Evolutionary conservation across 164 flowering plant genomes (phyloP), one percentile per base, ranked within the genome.

Genomic region (Warburgia ugandensis): DNA sequence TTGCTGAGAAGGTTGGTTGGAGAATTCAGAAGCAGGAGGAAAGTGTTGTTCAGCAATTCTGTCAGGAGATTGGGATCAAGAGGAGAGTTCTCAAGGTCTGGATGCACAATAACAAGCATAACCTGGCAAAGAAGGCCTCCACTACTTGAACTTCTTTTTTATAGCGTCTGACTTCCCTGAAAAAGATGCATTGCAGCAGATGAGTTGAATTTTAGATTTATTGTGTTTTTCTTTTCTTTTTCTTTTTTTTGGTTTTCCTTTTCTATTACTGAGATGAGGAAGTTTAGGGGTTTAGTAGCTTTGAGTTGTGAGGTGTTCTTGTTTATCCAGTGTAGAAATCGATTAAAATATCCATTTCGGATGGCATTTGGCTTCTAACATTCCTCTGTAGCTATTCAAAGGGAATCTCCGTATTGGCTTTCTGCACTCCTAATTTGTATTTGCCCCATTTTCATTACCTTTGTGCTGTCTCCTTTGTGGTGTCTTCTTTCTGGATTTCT

Each of bases 51-150:
- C 92, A 83, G 59, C 86, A 81, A 43, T 78, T 89, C 57, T 89
- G 97, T 45, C 89, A 85, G 55, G 92, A 89, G 60, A 61, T 85
- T 71, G 97, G 97, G 0, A 69, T 89, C 48, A 83, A 77, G 62
- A 81, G 94, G 59, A 73, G 94, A 55, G 97, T 88, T 16, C 81
- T 88, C 53, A 88, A 87, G 65, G 96, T 87, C 11, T 87, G 96
- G 96, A 87, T 87, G 96, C 96, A 87, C 62, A 87, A 87, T 70
- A 87, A 87, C 81, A 84, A 87, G 72, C 86, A 80, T 58, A 79
- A 62, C 63, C 65, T 81, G 20, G 80, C 84, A 54, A 84, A 80
- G 73, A 80, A 82, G 64, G 73, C 46, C 47, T 16, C 54, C 21
- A 19, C 69, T 16, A 6, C 61, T 35, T 23, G 27, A 43, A 19